Evolutionary conservation across 2,329 filamentous ascomycete species (phyloP).

Genomic region (Thelonectria rubi): DNA sequence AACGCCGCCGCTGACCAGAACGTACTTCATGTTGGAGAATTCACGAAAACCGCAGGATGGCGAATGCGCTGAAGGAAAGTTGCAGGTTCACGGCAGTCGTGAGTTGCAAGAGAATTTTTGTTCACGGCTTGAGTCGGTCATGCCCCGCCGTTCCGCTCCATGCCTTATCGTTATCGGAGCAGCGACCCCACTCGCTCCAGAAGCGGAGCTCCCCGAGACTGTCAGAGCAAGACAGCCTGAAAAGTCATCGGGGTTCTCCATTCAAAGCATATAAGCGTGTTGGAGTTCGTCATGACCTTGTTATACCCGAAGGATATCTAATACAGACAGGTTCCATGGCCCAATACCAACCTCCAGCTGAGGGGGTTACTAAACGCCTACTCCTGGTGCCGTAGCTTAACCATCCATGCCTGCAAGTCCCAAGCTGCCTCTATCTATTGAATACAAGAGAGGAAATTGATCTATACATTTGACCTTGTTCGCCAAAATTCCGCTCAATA

Average conservation of each 20-base stretch:
- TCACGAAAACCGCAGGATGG: too few species aligned
- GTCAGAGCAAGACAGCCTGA: too few species aligned
- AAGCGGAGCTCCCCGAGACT: too few species aligned
- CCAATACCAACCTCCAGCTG: constrained; percentile 25
- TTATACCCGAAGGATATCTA: constrained; percentile 30
- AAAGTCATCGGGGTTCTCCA: background rate
- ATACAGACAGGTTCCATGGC: constrained; percentile 14
- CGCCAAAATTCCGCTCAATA: constrained; percentile 29
- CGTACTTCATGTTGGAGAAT: background rate
- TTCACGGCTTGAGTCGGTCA: too few species aligned
- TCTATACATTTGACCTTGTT: constrained; percentile 6
- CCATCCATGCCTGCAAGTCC: constrained; percentile 16
- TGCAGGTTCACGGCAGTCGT: too few species aligned
- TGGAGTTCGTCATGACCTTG: constrained; percentile 8
- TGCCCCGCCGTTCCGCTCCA: too few species aligned
- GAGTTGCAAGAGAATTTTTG: too few species aligned
- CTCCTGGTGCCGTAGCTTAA: constrained; percentile 17
- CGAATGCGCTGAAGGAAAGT: too few species aligned
- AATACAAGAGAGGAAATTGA: constrained; percentile 13
- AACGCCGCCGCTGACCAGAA: background rate
- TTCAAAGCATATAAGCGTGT: background rate
- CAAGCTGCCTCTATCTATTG: constrained; percentile 18
- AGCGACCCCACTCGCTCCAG: too few species aligned
- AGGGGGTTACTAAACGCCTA: constrained; percentile 26
- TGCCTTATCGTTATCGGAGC: too few species aligned